Base-by-base conservation (phyloP, 805 yeast genomes). In the Aciculoconidium aculeatum region DNA sequence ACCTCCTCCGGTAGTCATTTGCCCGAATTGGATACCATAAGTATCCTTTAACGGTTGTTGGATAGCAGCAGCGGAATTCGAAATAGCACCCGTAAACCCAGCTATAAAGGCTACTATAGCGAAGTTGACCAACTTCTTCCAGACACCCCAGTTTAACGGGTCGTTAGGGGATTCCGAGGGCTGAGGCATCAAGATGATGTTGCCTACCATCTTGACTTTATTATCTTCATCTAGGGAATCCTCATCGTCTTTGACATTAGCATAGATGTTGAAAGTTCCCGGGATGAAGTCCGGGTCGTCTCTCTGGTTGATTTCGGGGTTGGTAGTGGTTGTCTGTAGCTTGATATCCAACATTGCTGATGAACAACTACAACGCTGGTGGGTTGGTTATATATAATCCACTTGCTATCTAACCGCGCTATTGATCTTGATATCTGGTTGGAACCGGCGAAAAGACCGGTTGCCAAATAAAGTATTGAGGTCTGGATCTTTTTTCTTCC, bases 1-100 rank as follows among this genome's bases (percentile, higher is more conserved):
- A 39, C 92, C 90, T 2, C 88, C 87, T 31, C 88, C 90, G 0
- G 84, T 74, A 51, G 80, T 80, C 80, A 81, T 80, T 7, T 80
- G 56, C 39, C 66, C 75, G 47, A 77, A 80, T 5, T 80, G 65
- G 39, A 81, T 76, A 10, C 72, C 77, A 41, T 77, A 77, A n/a
- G 62, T 54, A 33, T 64, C 75, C 38, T 77, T 75, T 40, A 81
- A 55, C 1, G 77, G 69, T 38, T 78, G 83, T 43, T 80, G 86
- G 6, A 80, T 68, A 2, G 86, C 66, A 17, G 84, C 80, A 1
- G 87, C 86, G 49, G 75, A 80, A 49, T 82, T 82, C 4, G 88
- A 72, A 9, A 81, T 75, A 11, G 83, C 83, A 7, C 81, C 83
- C 0, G 83, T 77, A 46, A 78, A 73, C 0, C 76, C 82, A 1